phyloP scores from a whole-genome alignment of 2,329 filamentous ascomycete species.

The Sporothrix protearum region DNA sequence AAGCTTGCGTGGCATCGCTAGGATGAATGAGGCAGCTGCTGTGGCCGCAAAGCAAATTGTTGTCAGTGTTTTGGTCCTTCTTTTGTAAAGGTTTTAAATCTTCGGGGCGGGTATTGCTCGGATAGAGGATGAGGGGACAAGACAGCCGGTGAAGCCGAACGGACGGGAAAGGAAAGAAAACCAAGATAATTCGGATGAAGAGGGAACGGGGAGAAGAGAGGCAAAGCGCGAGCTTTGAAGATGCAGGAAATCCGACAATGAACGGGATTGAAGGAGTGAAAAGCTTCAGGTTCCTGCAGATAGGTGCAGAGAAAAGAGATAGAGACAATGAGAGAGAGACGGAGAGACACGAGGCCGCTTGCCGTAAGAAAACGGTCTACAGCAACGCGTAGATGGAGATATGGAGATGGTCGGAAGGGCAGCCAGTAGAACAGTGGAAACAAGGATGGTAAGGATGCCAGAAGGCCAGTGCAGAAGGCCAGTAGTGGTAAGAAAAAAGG shows the following conservation, averaged over 20 bases:
- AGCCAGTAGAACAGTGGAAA: background rate
- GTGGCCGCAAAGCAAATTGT: slow-evolving; percentile 5
- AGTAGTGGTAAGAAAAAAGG: slow-evolving; percentile 20
- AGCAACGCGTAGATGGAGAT: background rate
- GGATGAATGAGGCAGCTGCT: slow-evolving; percentile 29
- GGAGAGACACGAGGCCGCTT: slow-evolving; percentile 14
- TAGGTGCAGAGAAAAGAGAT: background rate
- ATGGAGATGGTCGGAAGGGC: background rate
- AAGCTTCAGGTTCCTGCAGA: background rate
- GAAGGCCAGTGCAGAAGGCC: too few relatives aligned
- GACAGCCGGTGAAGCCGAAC: background rate
- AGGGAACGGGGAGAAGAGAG: background rate
- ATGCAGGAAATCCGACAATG: slow-evolving; percentile 4
- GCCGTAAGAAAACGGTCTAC: background rate
- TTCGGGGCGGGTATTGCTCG: background rate
- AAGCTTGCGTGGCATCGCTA: slow-evolving; percentile 57
- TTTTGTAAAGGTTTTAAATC: background rate
- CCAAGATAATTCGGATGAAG: background rate
- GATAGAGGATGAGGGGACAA: background rate
- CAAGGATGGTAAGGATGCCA: background rate
- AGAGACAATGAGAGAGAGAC: background rate
- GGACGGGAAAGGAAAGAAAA: background rate
- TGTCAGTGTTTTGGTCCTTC: slow-evolving; percentile 2
- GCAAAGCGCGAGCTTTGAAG: background rate
- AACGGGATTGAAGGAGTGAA: background rate